These are phyloP conservation scores for Ustilago trichophora DNA, from an alignment of 1,284 basidiomycete species.

Conservation along the genomic window DNA sequence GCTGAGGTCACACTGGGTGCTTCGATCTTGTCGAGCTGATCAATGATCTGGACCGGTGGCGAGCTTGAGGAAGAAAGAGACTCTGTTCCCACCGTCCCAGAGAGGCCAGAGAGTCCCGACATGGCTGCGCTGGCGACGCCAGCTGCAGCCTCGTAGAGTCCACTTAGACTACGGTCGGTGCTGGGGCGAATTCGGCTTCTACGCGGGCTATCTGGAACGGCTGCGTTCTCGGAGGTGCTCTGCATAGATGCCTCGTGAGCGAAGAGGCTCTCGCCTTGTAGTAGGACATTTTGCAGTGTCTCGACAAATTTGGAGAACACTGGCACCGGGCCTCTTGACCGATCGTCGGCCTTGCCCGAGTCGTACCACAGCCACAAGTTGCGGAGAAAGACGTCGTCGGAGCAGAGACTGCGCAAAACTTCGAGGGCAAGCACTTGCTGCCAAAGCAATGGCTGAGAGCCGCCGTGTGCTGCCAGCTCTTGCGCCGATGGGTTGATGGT, in stretches of 20 bases:
- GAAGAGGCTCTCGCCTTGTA: slow-evolving; percentile 37
- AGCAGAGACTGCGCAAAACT: slow-evolving; percentile 57
- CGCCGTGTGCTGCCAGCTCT: slow-evolving; percentile 31
- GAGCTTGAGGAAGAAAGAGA: slow-evolving; percentile 44
- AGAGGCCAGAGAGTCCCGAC: slow-evolving; percentile 39
- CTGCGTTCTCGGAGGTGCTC: slow-evolving; percentile 1
- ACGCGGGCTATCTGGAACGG: slow-evolving; percentile 25
- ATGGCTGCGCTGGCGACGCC: slow-evolving; percentile 57
- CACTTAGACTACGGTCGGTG: slow-evolving; percentile 45
- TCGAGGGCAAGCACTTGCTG: slow-evolving; percentile 63
- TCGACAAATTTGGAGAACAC: slow-evolving; percentile 59
- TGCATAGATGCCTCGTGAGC: slow-evolving; percentile 33
- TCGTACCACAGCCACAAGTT: slow-evolving; percentile 63
- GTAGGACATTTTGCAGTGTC: slow-evolving; percentile 31
- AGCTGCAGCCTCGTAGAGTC: slow-evolving; percentile 60
- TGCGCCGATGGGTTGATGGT: slow-evolving; percentile 35
- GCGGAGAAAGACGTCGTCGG: slow-evolving; percentile 56
- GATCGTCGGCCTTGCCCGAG: slow-evolving; percentile 5
- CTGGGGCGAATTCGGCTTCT: slow-evolving; percentile 28
- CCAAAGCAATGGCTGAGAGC: slow-evolving; percentile 46
- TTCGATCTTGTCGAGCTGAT: slow-evolving; percentile 75
- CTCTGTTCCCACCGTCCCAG: slow-evolving; percentile 36
- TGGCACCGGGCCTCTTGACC: slow-evolving; percentile 12
- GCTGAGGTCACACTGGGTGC: slow-evolving; percentile 85
- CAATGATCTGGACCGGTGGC: slow-evolving; percentile 59